phyloP scores from a whole-genome alignment of 139 green algal species.

The Zygnema circumcarinatum region DNA sequence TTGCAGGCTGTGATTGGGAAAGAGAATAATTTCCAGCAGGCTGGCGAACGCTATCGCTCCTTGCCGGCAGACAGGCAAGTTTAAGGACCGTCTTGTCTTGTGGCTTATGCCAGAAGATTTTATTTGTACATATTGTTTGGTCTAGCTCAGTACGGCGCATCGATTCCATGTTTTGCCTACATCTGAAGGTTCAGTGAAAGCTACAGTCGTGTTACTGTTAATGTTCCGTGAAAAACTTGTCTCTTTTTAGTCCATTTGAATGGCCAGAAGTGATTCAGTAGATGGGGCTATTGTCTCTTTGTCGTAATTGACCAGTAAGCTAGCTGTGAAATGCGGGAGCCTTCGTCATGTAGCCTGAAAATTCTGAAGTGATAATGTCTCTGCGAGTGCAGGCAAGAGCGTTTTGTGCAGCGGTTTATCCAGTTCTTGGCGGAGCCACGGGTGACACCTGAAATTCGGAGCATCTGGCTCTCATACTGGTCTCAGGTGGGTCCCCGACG shows the following conservation, averaged over 20 bases:
- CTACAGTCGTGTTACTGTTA: neutral
- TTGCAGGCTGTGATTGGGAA: constrained; percentile 80
- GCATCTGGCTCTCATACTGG: constrained; percentile 95
- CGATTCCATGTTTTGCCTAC: neutral
- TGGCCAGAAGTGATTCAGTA: no score
- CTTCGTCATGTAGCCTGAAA: no score
- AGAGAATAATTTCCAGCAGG: constrained; percentile 94
- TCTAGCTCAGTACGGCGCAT: neutral
- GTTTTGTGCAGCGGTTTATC: constrained; percentile 78
- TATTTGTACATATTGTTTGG: neutral
- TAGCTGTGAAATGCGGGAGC: no score
- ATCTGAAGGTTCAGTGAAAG: neutral
- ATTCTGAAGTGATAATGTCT: no score
- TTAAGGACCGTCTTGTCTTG: constrained; percentile 44
- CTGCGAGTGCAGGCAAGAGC: constrained; percentile 33
- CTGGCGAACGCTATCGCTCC: constrained; percentile 77
- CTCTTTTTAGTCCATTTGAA: no score
- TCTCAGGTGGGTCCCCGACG: constrained; percentile 83
- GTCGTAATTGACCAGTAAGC: no score
- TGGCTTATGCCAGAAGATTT: neutral
- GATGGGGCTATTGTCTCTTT: no score
- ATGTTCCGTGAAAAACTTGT: no score
- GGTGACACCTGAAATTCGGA: constrained; percentile 73
- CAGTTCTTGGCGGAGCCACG: constrained; percentile 76
- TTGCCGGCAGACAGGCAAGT: constrained; percentile 79